Evolutionary conservation across 805 yeast genomes (phyloP).

Genomic region (Suhomyces xylopsoci): DNA sequence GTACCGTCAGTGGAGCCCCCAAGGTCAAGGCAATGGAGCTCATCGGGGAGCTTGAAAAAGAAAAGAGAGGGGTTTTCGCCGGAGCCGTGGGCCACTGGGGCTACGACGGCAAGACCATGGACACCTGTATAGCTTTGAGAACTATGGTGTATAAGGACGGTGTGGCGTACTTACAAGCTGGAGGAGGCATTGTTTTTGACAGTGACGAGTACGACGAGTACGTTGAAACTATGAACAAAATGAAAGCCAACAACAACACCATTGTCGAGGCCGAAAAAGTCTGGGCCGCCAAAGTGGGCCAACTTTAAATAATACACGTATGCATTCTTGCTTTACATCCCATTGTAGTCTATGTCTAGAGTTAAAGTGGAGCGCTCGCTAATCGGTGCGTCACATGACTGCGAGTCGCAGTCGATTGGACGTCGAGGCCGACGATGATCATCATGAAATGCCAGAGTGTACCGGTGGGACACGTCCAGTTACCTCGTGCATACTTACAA

Average conservation of each 20-base stretch:
- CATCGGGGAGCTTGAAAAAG: slow-evolving; percentile 83
- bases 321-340: neutral
- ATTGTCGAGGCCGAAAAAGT: slow-evolving; percentile 87
- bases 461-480: neutral
- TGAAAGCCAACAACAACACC: slow-evolving; percentile 88
- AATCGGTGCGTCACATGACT: neutral
- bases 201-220: slow-evolving; percentile 95
- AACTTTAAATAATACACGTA: neutral
- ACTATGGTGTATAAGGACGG: slow-evolving; percentile 95
- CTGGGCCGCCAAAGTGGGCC: slow-evolving; percentile 53
- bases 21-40: slow-evolving; percentile 96
- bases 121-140: slow-evolving; percentile 95
- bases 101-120: slow-evolving; percentile 91
- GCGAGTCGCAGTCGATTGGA: slow-evolving; percentile 1
- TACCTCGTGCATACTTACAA: neutral
- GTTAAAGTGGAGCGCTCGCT: neutral
- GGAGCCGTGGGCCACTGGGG: slow-evolving; percentile 99
- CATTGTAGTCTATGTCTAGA: neutral
- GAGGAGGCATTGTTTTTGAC: slow-evolving; percentile 97
- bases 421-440: slow-evolving; percentile 18
- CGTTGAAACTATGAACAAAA: slow-evolving; percentile 94
- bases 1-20: slow-evolving; percentile 98
- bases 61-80: slow-evolving; percentile 94
- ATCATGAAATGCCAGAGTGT: slow-evolving; percentile 8
- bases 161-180: slow-evolving; percentile 91